A percentile compares a stretch with the other conserved stretches of the same genome.
Evolutionary conservation across 805 yeast genomes (phyloP).

Genomic region (Candida sakaeoensis): DNA sequence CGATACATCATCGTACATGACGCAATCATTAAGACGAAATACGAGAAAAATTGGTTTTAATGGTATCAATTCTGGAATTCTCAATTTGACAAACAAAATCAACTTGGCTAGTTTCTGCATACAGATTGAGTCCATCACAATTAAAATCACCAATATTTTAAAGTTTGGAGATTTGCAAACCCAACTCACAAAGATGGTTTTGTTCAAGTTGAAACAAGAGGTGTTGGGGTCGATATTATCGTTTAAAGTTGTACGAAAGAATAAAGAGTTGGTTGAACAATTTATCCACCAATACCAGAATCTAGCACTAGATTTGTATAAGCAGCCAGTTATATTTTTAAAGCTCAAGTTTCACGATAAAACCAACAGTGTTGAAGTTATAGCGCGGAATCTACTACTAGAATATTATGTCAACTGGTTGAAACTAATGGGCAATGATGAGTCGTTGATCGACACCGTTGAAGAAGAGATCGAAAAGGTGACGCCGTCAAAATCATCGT

Average conservation of each 20-base stretch:
- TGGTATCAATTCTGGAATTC: background rate
- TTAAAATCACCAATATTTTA: conserved; percentile 16
- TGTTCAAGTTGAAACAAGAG: conserved; percentile 19
- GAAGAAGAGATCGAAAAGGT: conserved; percentile 13
- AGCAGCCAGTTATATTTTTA: conserved; percentile 23
- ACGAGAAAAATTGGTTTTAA: conserved; percentile 4
- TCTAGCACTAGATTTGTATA: conserved; percentile 6
- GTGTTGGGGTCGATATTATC: conserved; percentile 20
- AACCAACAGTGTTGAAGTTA: conserved; percentile 36
- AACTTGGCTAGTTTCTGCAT: conserved; percentile 41
- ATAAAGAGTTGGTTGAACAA: conserved; percentile 6
- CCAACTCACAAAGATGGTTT: conserved; percentile 12
- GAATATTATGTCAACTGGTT: conserved; percentile 65
- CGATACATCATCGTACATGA: background rate
- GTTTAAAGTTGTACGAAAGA: conserved; percentile 16
- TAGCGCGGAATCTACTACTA: conserved; percentile 44
- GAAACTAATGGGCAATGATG: conserved; percentile 25
- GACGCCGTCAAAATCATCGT: conserved; percentile 9
- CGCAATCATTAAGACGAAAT: background rate
- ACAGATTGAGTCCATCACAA: conserved; percentile 15
- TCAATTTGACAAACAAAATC: conserved; percentile 13
- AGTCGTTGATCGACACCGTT: conserved; percentile 9
- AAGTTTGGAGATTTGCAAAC: conserved; percentile 25
- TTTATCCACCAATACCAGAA: conserved; percentile 22
- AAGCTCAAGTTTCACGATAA: conserved; percentile 20